Conservation (phyloP, 2,329 filamentous ascomycete genomes). For the Epichloe gansuensis region DNA sequence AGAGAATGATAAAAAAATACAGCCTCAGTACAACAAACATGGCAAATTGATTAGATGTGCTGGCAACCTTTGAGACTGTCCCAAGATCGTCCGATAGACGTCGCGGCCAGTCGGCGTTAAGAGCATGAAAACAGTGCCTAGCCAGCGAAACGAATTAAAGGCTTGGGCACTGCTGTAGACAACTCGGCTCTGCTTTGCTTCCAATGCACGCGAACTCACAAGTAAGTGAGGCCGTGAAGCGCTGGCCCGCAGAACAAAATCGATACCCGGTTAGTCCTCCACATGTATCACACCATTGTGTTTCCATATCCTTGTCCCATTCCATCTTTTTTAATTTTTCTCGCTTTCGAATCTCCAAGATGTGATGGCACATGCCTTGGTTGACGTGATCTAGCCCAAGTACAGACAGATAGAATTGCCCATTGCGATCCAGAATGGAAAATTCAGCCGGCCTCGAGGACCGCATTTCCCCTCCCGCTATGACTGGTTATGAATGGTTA, state of each 20-base stretch:
- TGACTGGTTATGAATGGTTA: slow-evolving; percentile 37
- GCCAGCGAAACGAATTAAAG: background rate
- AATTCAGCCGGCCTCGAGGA: slow-evolving; percentile 1
- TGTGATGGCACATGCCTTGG: slow-evolving; percentile 18
- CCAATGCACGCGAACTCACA: background rate
- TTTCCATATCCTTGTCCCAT: slow-evolving; percentile 9
- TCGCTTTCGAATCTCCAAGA: slow-evolving; percentile 20
- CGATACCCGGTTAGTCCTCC: slow-evolving; percentile 11
- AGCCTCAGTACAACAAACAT: background rate
- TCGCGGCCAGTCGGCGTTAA: background rate
- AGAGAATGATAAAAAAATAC: background rate
- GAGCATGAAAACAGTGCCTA: slow-evolving; percentile 2
- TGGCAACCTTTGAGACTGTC: slow-evolving; percentile 4
- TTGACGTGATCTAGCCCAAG: slow-evolving; percentile 10
- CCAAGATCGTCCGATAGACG: slow-evolving; percentile 4
- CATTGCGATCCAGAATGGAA: slow-evolving; percentile 4
- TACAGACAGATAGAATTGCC: slow-evolving; percentile 6
- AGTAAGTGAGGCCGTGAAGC: background rate
- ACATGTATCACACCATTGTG: background rate
- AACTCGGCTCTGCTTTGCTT: background rate
- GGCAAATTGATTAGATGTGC: background rate
- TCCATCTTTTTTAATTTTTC: slow-evolving; percentile 14
- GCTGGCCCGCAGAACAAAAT: slow-evolving; percentile 10
- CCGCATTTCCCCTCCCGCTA: background rate
- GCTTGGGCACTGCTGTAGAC: background rate